These are phyloP conservation scores for Dactylellina sp. DNA, from an alignment of 2,329 filamentous ascomycete genomes.

Conservation along the genomic window DNA sequence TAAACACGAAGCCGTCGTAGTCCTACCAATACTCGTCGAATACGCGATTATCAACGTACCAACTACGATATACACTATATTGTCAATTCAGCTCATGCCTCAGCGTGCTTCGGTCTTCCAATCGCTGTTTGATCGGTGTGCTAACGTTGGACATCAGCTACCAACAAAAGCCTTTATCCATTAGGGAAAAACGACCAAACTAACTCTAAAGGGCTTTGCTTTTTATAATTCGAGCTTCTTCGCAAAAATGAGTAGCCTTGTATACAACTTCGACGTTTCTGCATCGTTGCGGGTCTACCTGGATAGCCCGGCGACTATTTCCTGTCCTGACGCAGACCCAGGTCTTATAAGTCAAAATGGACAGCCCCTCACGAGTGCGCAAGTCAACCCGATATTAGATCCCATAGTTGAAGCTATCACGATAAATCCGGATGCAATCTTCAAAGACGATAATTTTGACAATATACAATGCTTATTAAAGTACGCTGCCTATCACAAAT, in stretches of 20 bases:
- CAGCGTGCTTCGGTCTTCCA: too few relatives aligned
- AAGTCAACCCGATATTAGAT: constrained; percentile 88
- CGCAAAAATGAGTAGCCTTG: constrained; percentile 15
- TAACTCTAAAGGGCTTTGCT: too few relatives aligned
- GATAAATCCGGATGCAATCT: constrained; percentile 89
- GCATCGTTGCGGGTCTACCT: constrained; percentile 96
- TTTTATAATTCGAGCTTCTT: too few relatives aligned
- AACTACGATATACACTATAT: too few relatives aligned
- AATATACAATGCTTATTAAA: constrained; percentile 96
- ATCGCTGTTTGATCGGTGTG: too few relatives aligned
- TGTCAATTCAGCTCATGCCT: too few relatives aligned
- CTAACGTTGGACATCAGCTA: too few relatives aligned
- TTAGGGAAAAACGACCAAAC: too few relatives aligned
- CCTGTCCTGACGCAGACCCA: constrained; percentile 85
- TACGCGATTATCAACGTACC: too few relatives aligned
- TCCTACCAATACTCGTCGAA: too few relatives aligned
- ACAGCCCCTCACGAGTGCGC: constrained; percentile 79
- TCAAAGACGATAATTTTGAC: constrained; percentile 82
- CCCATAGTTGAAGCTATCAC: constrained; percentile 92
- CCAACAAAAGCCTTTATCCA: too few relatives aligned
- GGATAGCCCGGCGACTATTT: constrained; percentile 85
- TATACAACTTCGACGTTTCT: constrained; percentile 86
- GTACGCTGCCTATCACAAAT: constrained; percentile 67
- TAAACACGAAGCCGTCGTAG: too few relatives aligned
- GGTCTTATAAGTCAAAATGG: constrained; percentile 86